Percentiles rank a stretch among this genome's conserved stretches.
phyloP scores from a whole-genome alignment of 2,329 filamentous ascomycete species.

The Penicillium sp. region DNA sequence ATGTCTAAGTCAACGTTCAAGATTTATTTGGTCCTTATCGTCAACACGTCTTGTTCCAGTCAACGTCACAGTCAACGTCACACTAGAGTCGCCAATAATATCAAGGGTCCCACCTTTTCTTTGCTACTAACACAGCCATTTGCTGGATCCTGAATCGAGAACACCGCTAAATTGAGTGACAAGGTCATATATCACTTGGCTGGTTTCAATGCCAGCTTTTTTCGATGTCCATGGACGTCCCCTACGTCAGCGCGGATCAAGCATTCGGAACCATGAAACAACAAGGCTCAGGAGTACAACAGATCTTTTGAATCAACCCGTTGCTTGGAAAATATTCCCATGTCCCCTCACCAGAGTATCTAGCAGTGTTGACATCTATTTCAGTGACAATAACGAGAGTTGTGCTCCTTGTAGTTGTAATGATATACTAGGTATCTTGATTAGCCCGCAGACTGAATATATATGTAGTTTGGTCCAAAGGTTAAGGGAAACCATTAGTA shows the following conservation, averaged over 20 bases:
- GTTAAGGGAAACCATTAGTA: too few relatives aligned
- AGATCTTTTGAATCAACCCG: conserved; percentile 46
- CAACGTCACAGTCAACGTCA: conserved; percentile 58
- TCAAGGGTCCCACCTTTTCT: conserved; percentile 83
- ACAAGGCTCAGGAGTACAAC: conserved; percentile 81
- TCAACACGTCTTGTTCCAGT: conserved; percentile 67
- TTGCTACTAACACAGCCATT: conserved; percentile 74
- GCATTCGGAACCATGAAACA: conserved; percentile 74
- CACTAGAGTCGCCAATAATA: conserved; percentile 77
- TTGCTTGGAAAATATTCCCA: too few relatives aligned
- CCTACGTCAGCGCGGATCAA: conserved; percentile 97
- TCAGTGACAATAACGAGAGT: too few relatives aligned
- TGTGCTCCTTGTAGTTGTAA: too few relatives aligned
- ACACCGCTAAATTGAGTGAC: conserved; percentile 96
- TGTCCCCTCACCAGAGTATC: too few relatives aligned
- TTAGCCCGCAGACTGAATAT: too few relatives aligned
- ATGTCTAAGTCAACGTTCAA: conserved; percentile 82
- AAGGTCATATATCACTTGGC: conserved; percentile 82
- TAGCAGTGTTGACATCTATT: too few relatives aligned
- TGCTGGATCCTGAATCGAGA: conserved; percentile 78
- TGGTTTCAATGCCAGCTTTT: conserved; percentile 71
- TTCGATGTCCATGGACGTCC: conserved; percentile 80
- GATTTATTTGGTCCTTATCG: conserved; percentile 27
- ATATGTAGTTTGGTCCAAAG: too few relatives aligned
- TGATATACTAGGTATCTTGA: too few relatives aligned